Evolutionary conservation across 208 protist genomes (phyloP).

Genomic region (Naegleria lovaniensis): DNA sequence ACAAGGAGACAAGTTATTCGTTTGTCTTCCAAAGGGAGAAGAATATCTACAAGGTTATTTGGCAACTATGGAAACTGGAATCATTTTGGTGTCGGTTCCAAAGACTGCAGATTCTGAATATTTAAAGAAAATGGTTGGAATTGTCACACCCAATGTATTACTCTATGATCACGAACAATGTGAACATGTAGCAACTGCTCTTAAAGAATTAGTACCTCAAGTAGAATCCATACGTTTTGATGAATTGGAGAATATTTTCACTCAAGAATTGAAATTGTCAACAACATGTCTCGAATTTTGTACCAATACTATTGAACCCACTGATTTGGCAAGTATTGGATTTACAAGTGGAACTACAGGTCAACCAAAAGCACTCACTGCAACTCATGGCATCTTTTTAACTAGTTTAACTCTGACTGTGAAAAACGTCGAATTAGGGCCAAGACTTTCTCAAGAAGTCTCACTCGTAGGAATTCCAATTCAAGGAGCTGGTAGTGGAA

Average conservation of each 20-base stretch:
- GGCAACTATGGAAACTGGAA: neutral
- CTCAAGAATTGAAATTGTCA: neutral
- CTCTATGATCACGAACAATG: neutral
- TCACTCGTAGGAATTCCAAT: neutral
- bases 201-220: neutral
- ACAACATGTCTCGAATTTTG: neutral
- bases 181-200: neutral
- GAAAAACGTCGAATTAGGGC: neutral
- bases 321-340: neutral
- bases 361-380: neutral
- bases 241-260: neutral
- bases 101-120: neutral
- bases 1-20: neutral
- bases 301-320: neutral
- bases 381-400: neutral
- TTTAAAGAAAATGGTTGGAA: neutral
- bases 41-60: neutral
- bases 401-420: neutral
- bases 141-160: neutral
- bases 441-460: neutral
- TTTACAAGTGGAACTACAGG: neutral
- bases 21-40: neutral
- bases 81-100: neutral
- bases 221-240: neutral
- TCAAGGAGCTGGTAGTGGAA: neutral